Conservation (phyloP, 1,284 basidiomycete genomes). For the Peniophora sp. region DNA sequence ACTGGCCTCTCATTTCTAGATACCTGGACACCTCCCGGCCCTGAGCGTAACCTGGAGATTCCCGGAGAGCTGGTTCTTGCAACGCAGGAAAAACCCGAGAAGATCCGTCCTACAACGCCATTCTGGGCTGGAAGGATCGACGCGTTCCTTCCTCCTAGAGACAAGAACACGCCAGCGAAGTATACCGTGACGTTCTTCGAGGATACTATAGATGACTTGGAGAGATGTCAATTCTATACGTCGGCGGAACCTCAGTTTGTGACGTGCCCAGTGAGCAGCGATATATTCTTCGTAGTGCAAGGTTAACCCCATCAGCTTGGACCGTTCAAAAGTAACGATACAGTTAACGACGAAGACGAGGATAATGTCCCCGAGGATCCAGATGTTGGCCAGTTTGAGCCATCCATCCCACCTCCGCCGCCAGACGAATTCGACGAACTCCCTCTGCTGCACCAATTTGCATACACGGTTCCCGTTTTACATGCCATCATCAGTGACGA, state of each 20-base stretch:
- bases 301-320: conserved; percentile 35
- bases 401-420: conserved; percentile 20
- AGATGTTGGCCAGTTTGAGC: conserved; percentile 7
- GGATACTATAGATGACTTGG: conserved; percentile 29
- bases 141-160: conserved; percentile 40
- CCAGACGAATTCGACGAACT: conserved; percentile 36
- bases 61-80: conserved; percentile 62
- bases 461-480: conserved; percentile 56
- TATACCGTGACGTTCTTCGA: conserved; percentile 56
- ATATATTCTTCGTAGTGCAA: background rate
- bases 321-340: conserved; percentile 37
- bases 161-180: conserved; percentile 22
- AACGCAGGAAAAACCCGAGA: conserved; percentile 13
- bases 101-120: conserved; percentile 12
- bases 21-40: conserved; percentile 30
- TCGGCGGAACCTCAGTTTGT: conserved; percentile 48
- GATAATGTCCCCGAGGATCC: conserved; percentile 18
- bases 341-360: conserved; percentile 37
- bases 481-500: conserved; percentile 43
- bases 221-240: conserved; percentile 46
- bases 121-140: conserved; percentile 64
- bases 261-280: conserved; percentile 40
- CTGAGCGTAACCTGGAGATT: conserved; percentile 42
- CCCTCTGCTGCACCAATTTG: conserved; percentile 48
- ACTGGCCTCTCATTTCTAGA: too few species aligned